phyloP scores from a whole-genome alignment of 1,139 yeast genomes.

The Kazachstania sp. region DNA sequence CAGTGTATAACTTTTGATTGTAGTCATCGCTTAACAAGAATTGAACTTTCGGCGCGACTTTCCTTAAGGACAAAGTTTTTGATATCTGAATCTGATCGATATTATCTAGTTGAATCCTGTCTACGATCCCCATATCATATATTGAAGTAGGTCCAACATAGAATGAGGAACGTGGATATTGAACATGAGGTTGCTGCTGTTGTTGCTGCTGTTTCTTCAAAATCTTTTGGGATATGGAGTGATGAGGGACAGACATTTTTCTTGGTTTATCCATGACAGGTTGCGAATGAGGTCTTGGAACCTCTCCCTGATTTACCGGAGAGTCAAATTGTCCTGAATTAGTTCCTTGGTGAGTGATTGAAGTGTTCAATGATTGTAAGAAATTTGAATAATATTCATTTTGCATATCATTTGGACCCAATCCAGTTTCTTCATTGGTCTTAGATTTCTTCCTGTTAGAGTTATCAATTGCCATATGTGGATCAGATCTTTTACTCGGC shows the following conservation, averaged over 20 bases:
- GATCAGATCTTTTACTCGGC: background rate
- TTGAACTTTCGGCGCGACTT: conserved; percentile 57
- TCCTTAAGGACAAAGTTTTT: conserved; percentile 50
- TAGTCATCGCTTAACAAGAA: conserved; percentile 66
- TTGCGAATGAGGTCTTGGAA: conserved; percentile 7
- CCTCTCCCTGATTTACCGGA: conserved; percentile 4
- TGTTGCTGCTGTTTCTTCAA: conserved; percentile 3
- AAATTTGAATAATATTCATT: conserved; percentile 16
- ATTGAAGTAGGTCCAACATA: conserved; percentile 69
- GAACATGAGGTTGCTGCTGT: conserved; percentile 31
- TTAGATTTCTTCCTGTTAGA: background rate
- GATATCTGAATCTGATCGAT: conserved; percentile 39
- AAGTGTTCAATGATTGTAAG: conserved; percentile 14
- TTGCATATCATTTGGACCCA: conserved; percentile 9
- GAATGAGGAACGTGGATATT: conserved; percentile 68
- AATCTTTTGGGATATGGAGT: conserved; percentile 6
- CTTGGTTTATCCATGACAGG: conserved; percentile 3
- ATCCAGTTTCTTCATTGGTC: conserved; percentile 10
- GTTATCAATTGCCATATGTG: background rate
- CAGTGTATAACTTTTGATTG: conserved; percentile 51
- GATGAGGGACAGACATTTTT: conserved; percentile 1
- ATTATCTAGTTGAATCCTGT: conserved; percentile 44
- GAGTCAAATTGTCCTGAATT: background rate
- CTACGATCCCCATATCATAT: conserved; percentile 51
- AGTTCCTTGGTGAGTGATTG: conserved; percentile 6